Evolutionary conservation across 345 rosid genomes (phyloP).

Genomic region (Lepidium africanum): DNA sequence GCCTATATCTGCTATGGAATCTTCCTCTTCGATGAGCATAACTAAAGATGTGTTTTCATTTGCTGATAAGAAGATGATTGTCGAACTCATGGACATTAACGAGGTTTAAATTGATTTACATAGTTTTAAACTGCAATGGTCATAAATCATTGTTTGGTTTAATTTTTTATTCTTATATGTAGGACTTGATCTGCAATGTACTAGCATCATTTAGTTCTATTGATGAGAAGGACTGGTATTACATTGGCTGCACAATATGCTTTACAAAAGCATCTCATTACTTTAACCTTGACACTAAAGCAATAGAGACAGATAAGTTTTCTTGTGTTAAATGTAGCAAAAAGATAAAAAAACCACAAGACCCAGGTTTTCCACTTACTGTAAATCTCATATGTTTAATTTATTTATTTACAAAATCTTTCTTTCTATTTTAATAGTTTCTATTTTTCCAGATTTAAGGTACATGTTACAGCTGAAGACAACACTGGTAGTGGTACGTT

Average conservation of each 20-base stretch:
- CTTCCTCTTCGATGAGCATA: too few relatives aligned
- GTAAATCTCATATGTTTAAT: not conserved
- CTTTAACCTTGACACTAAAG: not conserved
- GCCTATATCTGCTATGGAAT: too few relatives aligned
- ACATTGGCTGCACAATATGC: not conserved
- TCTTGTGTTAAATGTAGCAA: not conserved
- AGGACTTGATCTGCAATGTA: not conserved
- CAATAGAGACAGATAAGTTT: not conserved
- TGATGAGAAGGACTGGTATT: not conserved
- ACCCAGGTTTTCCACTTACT: not conserved
- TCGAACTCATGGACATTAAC: too few relatives aligned
- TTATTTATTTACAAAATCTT: not conserved
- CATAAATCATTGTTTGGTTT: not conserved
- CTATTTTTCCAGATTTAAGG: not conserved
- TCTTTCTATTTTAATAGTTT: too few relatives aligned
- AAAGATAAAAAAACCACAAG: not conserved
- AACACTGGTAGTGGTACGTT: not conserved
- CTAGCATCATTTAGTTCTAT: not conserved
- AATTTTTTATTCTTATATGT: not conserved
- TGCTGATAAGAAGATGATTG: too few relatives aligned
- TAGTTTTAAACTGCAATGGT: too few relatives aligned
- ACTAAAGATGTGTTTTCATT: too few relatives aligned
- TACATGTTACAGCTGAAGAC: not conserved
- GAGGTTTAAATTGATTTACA: too few relatives aligned
- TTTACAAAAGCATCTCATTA: not conserved